phyloP scores from a whole-genome alignment of 805 yeast genomes.

The Metschnikowia lunata region DNA sequence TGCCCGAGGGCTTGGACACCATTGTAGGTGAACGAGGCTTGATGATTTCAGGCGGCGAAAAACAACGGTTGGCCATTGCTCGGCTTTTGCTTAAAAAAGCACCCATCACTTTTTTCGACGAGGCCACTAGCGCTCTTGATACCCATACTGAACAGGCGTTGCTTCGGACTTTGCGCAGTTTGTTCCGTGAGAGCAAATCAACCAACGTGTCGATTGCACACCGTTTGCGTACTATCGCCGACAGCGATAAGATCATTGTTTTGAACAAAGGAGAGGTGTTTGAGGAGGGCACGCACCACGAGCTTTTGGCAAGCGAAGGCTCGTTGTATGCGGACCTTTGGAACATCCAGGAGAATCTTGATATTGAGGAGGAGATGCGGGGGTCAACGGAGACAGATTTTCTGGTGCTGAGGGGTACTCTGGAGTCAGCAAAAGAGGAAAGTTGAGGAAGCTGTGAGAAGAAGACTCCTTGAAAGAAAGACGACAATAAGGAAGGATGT shows the following conservation, averaged over 20 bases:
- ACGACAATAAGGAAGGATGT: background rate
- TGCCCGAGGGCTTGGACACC: constrained; percentile 83
- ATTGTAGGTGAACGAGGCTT: constrained; percentile 96
- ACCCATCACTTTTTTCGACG: constrained; percentile 91
- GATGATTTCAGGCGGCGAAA: constrained; percentile 99
- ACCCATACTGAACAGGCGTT: constrained; percentile 92
- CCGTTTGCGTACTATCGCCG: constrained; percentile 87
- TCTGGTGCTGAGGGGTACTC: no score
- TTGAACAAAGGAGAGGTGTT: constrained; percentile 70
- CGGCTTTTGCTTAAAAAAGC: constrained; percentile 81
- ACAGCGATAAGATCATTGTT: constrained; percentile 89
- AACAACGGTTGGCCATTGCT: constrained; percentile 91
- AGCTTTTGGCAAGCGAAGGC: constrained; percentile 46
- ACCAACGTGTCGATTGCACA: constrained; percentile 94
- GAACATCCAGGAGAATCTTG: constrained; percentile 85
- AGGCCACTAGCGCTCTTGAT: constrained; percentile 94
- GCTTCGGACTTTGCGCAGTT: constrained; percentile 63
- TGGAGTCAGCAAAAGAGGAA: no score
- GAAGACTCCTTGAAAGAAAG: no score
- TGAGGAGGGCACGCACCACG: constrained; percentile 83
- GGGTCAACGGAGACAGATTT: background rate
- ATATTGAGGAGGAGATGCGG: constrained; percentile 35
- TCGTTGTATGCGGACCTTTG: constrained; percentile 80
- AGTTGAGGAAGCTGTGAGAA: no score
- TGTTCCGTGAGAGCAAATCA: constrained; percentile 51